Base-by-base conservation (phyloP, 441 rosid genomes). In the Metrosideros polymorpha region DNA sequence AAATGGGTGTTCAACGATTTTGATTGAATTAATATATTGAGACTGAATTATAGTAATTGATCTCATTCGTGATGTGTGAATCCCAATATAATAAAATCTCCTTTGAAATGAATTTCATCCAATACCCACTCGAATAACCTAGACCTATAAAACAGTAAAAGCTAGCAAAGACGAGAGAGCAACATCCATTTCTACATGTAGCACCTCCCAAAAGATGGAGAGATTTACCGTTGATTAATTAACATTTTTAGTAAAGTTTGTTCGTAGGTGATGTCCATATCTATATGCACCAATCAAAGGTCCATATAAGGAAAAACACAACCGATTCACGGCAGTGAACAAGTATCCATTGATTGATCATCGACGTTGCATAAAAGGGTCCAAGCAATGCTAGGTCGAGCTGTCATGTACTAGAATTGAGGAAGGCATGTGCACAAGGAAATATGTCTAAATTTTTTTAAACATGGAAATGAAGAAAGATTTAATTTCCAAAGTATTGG, bases 31-130 rank as follows among this genome's bases (percentile, higher is more conserved):
- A 25, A 63, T 63, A 9, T 63, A 22, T 8, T 0, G 1, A 9
- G 6, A 1, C 2, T 2, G 13, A 32, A 6, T 18, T 2, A 8
- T 18, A 12, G 4, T 1, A 32, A 32, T 1, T 18, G 35, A n/a
- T 18, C 42, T 18, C 43, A 4, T 18, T 52, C 55, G 9, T 6
- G 24, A 18, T 7, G 24, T 52, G 9, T 6, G 55, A 19, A 18
- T 19, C 19, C 1, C 7, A 7, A 52, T 12, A 52, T 18, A 6
- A 2, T 17, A 18, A 19, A 18, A 52, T 52, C 3, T 18, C 24
- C 24, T 52, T 14, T 2, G 5, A 17, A 50, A 14, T 1, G 51
- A 49, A 49, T 49, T 18, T 50, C 25, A 0, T 52, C 54, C 22
- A 18, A 6, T 18, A 18, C 1, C 54, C 54, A 18, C 1, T 6